Evolutionary conservation across 1,284 basidiomycete species (phyloP).

Genomic region (Malassezia furfur): DNA sequence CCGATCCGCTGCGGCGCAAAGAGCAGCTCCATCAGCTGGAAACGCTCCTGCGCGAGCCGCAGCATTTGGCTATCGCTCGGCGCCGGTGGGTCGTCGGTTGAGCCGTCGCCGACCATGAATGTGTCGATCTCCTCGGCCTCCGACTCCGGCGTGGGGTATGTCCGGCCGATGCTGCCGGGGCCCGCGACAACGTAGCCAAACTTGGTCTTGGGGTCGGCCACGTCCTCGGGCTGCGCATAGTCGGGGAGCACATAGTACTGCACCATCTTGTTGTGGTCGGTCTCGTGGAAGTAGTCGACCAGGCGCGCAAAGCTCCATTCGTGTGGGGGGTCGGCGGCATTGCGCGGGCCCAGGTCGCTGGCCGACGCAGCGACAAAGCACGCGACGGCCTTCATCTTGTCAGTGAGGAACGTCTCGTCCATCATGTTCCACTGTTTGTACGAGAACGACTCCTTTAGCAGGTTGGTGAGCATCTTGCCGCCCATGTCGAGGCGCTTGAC

Average conservation of each 20-base stretch:
- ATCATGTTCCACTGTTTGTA: conserved; percentile 97
- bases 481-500: conserved; percentile 81
- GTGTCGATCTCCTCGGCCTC: conserved; percentile 23
- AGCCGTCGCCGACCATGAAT: conserved; percentile 19
- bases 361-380: conserved; percentile 59
- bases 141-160: not conserved
- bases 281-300: conserved; percentile 57
- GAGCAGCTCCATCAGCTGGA: conserved; percentile 74
- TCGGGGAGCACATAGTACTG: conserved; percentile 84
- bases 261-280: conserved; percentile 58
- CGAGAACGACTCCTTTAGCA: conserved; percentile 82
- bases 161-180: conserved; percentile 1
- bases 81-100: conserved; percentile 13
- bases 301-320: conserved; percentile 48
- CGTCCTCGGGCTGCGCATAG: conserved; percentile 54
- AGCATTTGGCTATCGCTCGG: conserved; percentile 64
- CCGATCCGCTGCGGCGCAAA: conserved; percentile 78
- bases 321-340: not conserved
- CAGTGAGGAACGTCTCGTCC: conserved; percentile 86
- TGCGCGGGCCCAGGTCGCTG: conserved; percentile 1
- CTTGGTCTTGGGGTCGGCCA: conserved; percentile 13
- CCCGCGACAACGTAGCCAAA: conserved; percentile 22
- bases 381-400: conserved; percentile 75
- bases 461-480: conserved; percentile 86
- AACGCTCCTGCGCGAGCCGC: conserved; percentile 77